Evolutionary conservation across 1,284 basidiomycete genomes (phyloP), one percentile per base, ranked within the genome.

Genomic region (Tilletia walkeri): DNA sequence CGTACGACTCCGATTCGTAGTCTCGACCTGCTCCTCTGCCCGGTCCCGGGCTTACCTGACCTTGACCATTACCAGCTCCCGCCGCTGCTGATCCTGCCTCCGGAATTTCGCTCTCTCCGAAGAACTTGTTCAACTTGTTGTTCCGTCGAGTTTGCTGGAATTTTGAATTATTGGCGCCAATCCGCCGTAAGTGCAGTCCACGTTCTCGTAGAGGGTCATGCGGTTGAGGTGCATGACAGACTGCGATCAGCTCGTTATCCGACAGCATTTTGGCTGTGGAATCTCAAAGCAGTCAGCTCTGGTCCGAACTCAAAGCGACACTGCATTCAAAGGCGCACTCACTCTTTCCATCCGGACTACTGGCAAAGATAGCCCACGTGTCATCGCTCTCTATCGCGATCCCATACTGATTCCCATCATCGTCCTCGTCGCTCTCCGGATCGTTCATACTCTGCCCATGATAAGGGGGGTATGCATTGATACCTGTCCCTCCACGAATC

Each of bases 221-320:
- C 65, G 92, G 89, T 3, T 91, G 89, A 5, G 91, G 88, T 0
- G 90, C 90, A 70, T 92, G 91, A 80, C 95, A 97, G 48, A 98
- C 89, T 0, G 89, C 88, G 70, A 96, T 86, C 0, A 99, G 86
- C 78, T 94, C 92, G 88, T 78, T 79, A 68, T 80, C 81, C 34
- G 77, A 80, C 1, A 83, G 75, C 45, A 79, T 73, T 66, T 79
- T 75, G 68, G 76, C 56, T 61, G 56, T 75, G 14, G 66, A 53
- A 1, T 18, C 72, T 34, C 36, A 34, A 61, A 61, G 56, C 14
- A 12, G 38, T 24, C 36, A 24, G 47, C 5, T 48, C 10, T n/a
- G 39, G 4, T 5, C 20, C 24, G 18, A 45, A 16, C 10, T 9
- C 24, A 36, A 61, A 7, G 34, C 24, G 30, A 9, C 34, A 18